Evolutionary conservation across 1,284 basidiomycete species (phyloP), one percentile per base, ranked within the genome.

Genomic region (Apiotrichum sp.): DNA sequence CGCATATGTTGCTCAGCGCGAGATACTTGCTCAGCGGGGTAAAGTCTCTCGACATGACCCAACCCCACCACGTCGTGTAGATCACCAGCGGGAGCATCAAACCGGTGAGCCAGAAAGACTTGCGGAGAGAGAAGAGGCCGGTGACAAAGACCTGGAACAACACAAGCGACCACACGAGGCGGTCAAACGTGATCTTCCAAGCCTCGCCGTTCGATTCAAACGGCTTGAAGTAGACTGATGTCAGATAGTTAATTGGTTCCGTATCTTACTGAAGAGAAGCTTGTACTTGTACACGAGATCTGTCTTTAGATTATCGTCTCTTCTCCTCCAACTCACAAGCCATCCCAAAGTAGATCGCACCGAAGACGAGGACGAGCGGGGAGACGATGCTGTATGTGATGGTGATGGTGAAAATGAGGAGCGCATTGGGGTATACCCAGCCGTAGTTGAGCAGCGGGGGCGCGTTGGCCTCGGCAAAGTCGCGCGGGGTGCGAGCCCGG

Each of bases 241-340:
- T 3, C 61, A 31, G 52, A 43, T 41, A 14, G 40, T 11, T 38
- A 16, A 3, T 9, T 2, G 14, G 2, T 31, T 11, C 35, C 31
- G 47, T 16, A 3, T 29, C 87, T 61, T 55, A 91, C 91, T 88
- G 68, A 96, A 96, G 2, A 97, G 79, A 3, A 97, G 81, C 71
- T 97, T 95, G 78, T 97, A 97, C 79, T 98, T 98, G 83, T 95
- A 97, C 3, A 97, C 92, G 4, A 96, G 80, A 68, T 93, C 73
- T 75, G 55, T 33, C 6, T 1, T 55, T 50, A 42, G 53, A 42
- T 16, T 33, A n/a, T 9, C 16, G 29, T 4, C 4, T 10, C 31
- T 1, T 48, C 29, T 3, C 0, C 6, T 5, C 9, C 3, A 39
- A 67, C 69, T 71, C 55, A 77, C 75, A 98, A 2, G 84, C 90